A percentile compares a stretch with the other conserved stretches of the same genome.
Evolutionary conservation across 2,329 filamentous ascomycete species (phyloP).

Genomic region (Nothophoma quercina): DNA sequence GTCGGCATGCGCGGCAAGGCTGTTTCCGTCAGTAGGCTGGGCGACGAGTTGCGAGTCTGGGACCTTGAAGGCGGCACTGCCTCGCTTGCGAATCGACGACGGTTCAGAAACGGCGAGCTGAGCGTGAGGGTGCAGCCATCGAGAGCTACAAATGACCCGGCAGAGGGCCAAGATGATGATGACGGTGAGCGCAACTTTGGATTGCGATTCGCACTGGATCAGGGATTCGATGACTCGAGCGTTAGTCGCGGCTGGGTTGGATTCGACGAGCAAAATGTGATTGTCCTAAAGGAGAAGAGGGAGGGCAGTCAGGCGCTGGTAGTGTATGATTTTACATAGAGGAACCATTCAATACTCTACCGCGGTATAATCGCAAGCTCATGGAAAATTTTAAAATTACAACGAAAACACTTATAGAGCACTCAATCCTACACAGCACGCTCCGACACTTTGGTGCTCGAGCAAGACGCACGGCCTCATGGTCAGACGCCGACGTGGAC

Average conservation of each 20-base stretch:
- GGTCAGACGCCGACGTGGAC: constrained; percentile 10
- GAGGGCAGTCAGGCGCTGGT: constrained; percentile 76
- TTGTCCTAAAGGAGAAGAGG: constrained; percentile 76
- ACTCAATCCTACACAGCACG: no score
- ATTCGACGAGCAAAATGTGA: constrained; percentile 92
- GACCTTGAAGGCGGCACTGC: constrained; percentile 78
- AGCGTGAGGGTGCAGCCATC: constrained; percentile 63
- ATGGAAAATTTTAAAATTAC: no score
- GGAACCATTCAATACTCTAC: no score
- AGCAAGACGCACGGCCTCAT: background rate
- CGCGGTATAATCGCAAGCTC: no score
- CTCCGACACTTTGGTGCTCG: background rate
- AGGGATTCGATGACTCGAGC: constrained; percentile 50
- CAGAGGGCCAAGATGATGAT: constrained; percentile 27
- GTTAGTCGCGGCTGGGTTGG: constrained; percentile 73
- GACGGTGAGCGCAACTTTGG: constrained; percentile 41
- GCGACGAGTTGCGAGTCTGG: constrained; percentile 77
- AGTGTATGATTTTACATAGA: constrained; percentile 84
- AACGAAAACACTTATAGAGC: no score
- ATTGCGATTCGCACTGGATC: constrained; percentile 45
- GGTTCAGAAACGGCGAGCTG: constrained; percentile 54
- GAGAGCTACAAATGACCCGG: constrained; percentile 24
- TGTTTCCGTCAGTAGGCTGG: constrained; percentile 84
- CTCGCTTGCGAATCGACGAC: constrained; percentile 53
- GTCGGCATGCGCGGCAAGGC: constrained; percentile 86